A percentile compares a stretch with the other conserved stretches of the same genome.
Evolutionary conservation across 1,284 basidiomycete genomes (phyloP).

Genomic region (Garcileccinum viscosum): DNA sequence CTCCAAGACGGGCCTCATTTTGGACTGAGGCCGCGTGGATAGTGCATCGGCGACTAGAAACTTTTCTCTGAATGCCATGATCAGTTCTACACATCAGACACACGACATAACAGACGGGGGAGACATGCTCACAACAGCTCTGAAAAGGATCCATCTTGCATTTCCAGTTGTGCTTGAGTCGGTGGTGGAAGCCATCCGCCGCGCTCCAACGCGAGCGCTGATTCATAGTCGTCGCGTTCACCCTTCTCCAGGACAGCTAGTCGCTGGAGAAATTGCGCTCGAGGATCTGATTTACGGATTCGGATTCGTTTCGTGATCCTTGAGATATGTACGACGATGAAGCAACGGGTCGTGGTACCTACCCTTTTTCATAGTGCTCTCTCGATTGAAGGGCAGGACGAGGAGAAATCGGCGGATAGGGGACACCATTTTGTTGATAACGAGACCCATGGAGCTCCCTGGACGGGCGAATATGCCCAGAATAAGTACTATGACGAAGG

Average conservation of each 20-base stretch:
- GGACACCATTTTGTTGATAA: conserved; percentile 8
- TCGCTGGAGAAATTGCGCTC: conserved; percentile 1
- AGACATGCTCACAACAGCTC: conserved; percentile 22
- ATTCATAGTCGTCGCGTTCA: conserved; percentile 24
- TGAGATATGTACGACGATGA: not conserved
- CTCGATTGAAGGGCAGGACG: not conserved
- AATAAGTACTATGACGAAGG: too few species aligned
- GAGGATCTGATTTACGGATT: conserved; percentile 13
- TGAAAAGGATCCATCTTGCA: conserved; percentile 22
- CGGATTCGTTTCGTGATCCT: not conserved
- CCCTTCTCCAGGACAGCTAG: conserved; percentile 25
- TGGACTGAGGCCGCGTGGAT: not conserved
- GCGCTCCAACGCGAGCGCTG: conserved; percentile 24
- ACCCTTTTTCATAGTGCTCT: conserved; percentile 8
- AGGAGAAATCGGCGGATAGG: not conserved
- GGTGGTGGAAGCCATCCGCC: conserved; percentile 19
- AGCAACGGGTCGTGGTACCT: not conserved
- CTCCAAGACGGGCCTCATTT: conserved; percentile 3
- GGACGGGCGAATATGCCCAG: not conserved
- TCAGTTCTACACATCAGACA: not conserved
- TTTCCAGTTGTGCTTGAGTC: conserved; percentile 25
- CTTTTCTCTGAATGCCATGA: conserved; percentile 15
- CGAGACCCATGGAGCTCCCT: conserved; percentile 15
- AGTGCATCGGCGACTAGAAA: conserved; percentile 16
- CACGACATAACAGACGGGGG: not conserved